Evolutionary conservation across 805 yeast species (phyloP).

Genomic region (Barnettozyma pratensis): DNA sequence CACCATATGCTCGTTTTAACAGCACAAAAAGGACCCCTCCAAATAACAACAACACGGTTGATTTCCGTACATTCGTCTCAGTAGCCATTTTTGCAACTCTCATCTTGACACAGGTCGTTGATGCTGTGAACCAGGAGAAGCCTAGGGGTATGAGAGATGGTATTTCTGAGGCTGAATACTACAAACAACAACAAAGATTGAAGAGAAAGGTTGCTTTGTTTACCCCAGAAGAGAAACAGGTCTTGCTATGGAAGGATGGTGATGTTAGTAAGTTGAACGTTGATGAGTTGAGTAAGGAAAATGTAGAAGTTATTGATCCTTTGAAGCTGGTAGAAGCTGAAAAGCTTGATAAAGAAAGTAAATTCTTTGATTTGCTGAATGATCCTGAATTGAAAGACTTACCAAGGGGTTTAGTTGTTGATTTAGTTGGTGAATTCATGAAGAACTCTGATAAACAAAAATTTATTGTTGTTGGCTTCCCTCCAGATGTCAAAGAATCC

Average conservation of each 20-base stretch:
- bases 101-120: constrained; percentile 35
- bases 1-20: not conserved
- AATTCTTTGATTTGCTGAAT: constrained; percentile 48
- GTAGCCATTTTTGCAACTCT: constrained; percentile 42
- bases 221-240: constrained; percentile 35
- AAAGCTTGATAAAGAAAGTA: constrained; percentile 36
- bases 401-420: constrained; percentile 33
- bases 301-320: constrained; percentile 44
- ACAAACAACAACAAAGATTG: constrained; percentile 41
- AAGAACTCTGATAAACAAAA: constrained; percentile 23
- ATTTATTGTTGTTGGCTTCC: constrained; percentile 53
- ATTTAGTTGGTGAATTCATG: constrained; percentile 28
- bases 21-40: constrained; percentile 1
- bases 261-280: constrained; percentile 15
- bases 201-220: constrained; percentile 44
- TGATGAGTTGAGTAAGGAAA: constrained; percentile 8
- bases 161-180: constrained; percentile 36
- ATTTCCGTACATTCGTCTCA: constrained; percentile 34
- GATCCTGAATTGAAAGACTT: constrained; percentile 24
- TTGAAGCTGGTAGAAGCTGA: constrained; percentile 41
- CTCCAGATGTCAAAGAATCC: constrained; percentile 59
- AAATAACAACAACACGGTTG: constrained; percentile 22
- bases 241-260: constrained; percentile 32
- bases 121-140: constrained; percentile 30
- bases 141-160: constrained; percentile 23